A percentile compares a stretch with the other conserved stretches of the same genome.
Conservation (phyloP, 441 rosid species). For the Pelargonium fulgidum region DNA sequence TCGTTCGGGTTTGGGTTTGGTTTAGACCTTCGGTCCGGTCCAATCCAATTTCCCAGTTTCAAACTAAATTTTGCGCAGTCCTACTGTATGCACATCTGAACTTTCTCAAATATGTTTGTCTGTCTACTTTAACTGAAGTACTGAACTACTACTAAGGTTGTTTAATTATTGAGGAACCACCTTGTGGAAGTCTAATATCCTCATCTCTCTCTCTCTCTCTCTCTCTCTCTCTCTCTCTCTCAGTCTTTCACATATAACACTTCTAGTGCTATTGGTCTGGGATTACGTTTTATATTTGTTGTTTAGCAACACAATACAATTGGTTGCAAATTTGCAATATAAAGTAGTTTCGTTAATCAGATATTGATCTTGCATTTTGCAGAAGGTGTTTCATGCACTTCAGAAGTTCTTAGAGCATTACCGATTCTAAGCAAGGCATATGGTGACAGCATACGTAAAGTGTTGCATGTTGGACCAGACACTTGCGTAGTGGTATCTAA, state of each 20-base stretch:
- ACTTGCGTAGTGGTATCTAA: conserved; percentile 35
- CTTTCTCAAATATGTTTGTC: no score
- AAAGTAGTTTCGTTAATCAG: background rate
- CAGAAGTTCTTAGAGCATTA: conserved; percentile 30
- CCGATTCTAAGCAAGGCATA: conserved; percentile 35
- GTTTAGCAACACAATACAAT: background rate
- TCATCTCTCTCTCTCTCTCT: no score
- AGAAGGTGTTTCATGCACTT: conserved; percentile 34
- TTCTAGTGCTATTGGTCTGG: background rate
- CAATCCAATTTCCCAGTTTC: no score
- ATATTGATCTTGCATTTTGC: conserved; percentile 2
- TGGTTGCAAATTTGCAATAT: background rate
- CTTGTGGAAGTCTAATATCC: no score
- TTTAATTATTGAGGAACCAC: no score
- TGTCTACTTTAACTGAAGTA: no score
- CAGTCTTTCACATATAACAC: background rate
- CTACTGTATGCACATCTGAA: no score
- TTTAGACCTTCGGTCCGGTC: no score
- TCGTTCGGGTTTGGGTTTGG: no score
- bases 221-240: background rate
- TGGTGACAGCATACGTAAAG: conserved; percentile 36
- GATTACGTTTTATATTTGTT: background rate
- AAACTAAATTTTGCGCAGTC: no score
- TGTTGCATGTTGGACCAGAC: conserved; percentile 41
- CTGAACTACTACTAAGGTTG: no score